These are phyloP conservation scores for Mycena vitilis DNA, from an alignment of 768 basidiomycete genomes.

Conservation along the genomic window DNA sequence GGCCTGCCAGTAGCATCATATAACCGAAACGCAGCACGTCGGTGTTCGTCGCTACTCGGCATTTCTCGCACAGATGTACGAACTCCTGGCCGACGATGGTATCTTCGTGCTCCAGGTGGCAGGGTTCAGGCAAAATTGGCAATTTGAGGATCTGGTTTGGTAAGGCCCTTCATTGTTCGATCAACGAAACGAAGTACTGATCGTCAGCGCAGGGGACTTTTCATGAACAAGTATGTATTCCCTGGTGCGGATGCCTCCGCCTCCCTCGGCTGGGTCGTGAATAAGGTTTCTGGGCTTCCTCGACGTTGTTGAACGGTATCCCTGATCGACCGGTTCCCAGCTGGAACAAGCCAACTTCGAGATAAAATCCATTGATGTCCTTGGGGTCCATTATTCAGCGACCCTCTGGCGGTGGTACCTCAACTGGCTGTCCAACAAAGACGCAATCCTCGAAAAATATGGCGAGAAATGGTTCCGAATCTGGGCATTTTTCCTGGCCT, in stretches of 20 bases:
- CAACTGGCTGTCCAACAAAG: constrained; percentile 96
- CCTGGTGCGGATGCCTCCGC: constrained; percentile 98
- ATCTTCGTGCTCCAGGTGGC: constrained; percentile 98
- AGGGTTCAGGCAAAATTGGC: constrained; percentile 95
- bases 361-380: constrained; percentile 95
- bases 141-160: constrained; percentile 98
- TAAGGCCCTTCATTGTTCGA: constrained; percentile 37
- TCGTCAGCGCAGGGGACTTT: constrained; percentile 74
- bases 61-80: constrained; percentile 93
- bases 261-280: constrained; percentile 95
- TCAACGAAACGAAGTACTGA: background rate
- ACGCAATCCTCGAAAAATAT: constrained; percentile 88
- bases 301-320: background rate
- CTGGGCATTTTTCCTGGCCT: constrained; percentile 98
- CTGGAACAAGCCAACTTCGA: constrained; percentile 95
- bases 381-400: constrained; percentile 97
- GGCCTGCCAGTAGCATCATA: background rate
- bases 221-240: constrained; percentile 99
- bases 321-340: constrained; percentile 47
- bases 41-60: constrained; percentile 93
- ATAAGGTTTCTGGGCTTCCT: constrained; percentile 48
- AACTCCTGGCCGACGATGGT: constrained; percentile 94
- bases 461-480: constrained; percentile 94
- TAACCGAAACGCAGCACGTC: constrained; percentile 73
- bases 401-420: constrained; percentile 94